Conservation (phyloP, 768 basidiomycete genomes). For the Russula sp. region DNA sequence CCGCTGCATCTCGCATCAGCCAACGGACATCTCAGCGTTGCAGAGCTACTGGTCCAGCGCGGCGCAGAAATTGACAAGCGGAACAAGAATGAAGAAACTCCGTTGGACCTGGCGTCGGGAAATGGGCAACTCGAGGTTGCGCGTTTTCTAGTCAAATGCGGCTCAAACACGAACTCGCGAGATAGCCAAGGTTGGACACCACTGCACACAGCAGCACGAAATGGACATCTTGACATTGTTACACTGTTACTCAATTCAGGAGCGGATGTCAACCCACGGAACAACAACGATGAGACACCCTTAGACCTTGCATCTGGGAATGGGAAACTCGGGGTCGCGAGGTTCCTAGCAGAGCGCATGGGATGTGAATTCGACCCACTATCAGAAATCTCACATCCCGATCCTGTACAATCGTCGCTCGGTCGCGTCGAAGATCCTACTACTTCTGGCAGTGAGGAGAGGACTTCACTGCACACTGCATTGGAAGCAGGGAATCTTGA, state of each 20-base stretch:
- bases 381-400: neutral
- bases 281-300: neutral
- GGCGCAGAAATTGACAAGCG: neutral
- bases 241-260: neutral
- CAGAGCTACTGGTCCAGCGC: neutral
- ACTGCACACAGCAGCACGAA: neutral
- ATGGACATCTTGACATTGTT: neutral
- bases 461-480: neutral
- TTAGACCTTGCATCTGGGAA: neutral
- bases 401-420: neutral
- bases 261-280: neutral
- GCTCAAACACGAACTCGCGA: neutral
- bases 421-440: accelerated
- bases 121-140: neutral
- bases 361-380: neutral
- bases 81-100: neutral
- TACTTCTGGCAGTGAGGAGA: too few species aligned
- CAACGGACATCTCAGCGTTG: neutral
- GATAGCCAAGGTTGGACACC: neutral
- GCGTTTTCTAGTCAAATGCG: neutral
- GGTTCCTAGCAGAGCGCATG: neutral
- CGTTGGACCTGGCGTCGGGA: neutral
- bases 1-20: neutral
- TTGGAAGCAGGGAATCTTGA: neutral
- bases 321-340: neutral